Evolutionary conservation across 192 early-diverging fungal species (phyloP).

Genomic region (Umbelopsis ramanniana): DNA sequence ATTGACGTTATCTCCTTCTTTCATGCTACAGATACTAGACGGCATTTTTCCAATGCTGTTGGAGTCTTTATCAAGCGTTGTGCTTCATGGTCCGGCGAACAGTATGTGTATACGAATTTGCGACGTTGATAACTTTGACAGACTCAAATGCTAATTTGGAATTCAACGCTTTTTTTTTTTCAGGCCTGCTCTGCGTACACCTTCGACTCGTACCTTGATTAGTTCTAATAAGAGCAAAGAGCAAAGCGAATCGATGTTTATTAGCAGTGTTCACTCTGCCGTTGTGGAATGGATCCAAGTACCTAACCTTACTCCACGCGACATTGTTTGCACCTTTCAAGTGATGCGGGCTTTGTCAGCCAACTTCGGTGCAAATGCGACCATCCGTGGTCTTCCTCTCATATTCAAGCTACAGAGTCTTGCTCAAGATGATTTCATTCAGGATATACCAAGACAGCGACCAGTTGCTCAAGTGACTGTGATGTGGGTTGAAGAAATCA

Average conservation of each 20-base stretch:
- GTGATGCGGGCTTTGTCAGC: conserved; percentile 20
- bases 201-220: neutral
- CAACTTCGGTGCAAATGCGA: conserved; percentile 34
- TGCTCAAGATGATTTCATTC: conserved; percentile 16
- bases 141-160: too few relatives aligned
- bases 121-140: too few relatives aligned
- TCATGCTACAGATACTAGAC: neutral
- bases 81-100: neutral
- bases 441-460: conserved; percentile 11
- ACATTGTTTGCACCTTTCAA: conserved; percentile 20
- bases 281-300: conserved; percentile 27
- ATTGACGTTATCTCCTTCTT: neutral
- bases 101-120: neutral
- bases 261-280: conserved; percentile 21
- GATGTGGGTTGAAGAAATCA: conserved; percentile 8
- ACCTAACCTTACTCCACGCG: conserved; percentile 6
- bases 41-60: neutral
- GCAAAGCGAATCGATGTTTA: conserved; percentile 27
- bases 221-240: conserved; percentile 2
- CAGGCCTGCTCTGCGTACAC: neutral
- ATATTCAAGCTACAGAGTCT: conserved; percentile 32
- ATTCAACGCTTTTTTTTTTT: neutral
- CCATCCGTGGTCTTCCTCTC: conserved; percentile 24
- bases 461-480: conserved; percentile 19
- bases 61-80: conserved; percentile 1